Evolutionary conservation across 139 green algal species (phyloP), one percentile per base, ranked within the genome.

Genomic region (Chlamydomonas eustigma): DNA sequence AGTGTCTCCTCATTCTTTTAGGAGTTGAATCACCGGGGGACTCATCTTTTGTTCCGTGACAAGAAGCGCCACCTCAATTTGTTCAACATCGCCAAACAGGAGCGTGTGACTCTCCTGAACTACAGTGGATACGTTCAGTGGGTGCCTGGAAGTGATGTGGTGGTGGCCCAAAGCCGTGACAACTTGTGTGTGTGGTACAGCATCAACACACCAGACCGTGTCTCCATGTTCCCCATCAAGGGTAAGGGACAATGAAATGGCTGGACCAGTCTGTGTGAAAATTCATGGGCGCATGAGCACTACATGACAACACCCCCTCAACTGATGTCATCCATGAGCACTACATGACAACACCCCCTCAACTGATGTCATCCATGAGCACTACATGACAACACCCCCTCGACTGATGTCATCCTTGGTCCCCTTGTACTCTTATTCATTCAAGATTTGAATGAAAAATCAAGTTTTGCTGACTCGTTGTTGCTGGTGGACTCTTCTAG

Each of bases 171-270:
- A 77, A 87, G 66, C 76, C 77, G 87, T 31, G 74, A 78, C 71
- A 92, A 89, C 75, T 76, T 97, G 68, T 94, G 90, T 74, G 89
- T 97, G 39, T 97, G 91, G 92, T 97, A 95, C 83, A 87, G 58
- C 64, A 85, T 94, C 64, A 85, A 89, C 77, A 85, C 80, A 12
- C 87, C 90, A 2, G 89, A 94, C 75, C 83, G 83, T 32, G 77
- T 86, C 22, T 88, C 86, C 31, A 85, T 88, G 65, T 87, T 93
- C 25, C 79, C 83, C 51, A 93, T 94, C 83, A 92, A 91, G 81
- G 85, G 87, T 85, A n/a, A n/a, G n/a, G n/a, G n/a, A n/a, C n/a
- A n/a, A n/a, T n/a, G n/a, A n/a, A n/a, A n/a, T n/a, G n/a, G n/a
- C n/a, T n/a, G n/a, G n/a, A n/a, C n/a, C n/a, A n/a, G n/a, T n/a